Percentiles rank a stretch among this genome's conserved stretches.
Evolutionary conservation across 176 grass and related monocot species (phyloP).

Genomic region (Zoysia japonica): DNA sequence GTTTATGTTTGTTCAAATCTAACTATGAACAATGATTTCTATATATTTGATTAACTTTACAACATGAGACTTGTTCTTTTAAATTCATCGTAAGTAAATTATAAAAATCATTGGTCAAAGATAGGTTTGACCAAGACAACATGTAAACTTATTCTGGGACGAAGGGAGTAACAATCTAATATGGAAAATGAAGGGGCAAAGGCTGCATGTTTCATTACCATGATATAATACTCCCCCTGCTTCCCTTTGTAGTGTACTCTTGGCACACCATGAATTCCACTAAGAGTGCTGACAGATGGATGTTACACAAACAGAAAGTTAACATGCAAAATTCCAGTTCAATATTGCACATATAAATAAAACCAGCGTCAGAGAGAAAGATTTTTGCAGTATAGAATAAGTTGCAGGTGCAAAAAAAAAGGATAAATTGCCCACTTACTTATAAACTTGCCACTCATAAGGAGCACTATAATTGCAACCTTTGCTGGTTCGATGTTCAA

Average conservation of each 20-base stretch:
- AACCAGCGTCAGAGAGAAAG: not conserved
- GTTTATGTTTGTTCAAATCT: no score
- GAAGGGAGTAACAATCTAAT: not conserved
- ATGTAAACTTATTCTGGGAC: no score
- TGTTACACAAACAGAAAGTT: conserved; percentile 32
- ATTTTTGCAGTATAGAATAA: conserved; percentile 11
- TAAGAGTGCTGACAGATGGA: conserved; percentile 70
- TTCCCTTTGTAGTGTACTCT: conserved; percentile 91
- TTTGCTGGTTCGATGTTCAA: conserved; percentile 93
- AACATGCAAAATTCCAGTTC: conserved; percentile 34
- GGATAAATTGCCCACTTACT: conserved; percentile 47
- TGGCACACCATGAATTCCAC: conserved; percentile 90
- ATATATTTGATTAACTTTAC: no score
- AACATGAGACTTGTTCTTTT: no score
- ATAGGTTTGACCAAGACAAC: no score
- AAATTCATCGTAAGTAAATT: no score
- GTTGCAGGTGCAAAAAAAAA: conserved; percentile 2
- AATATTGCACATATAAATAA: not conserved
- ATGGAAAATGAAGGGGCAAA: not conserved
- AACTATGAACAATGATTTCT: no score
- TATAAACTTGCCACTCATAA: conserved; percentile 97
- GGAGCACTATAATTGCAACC: conserved; percentile 82
- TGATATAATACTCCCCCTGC: conserved; percentile 84
- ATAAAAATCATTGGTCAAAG: no score
- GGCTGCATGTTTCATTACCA: conserved; percentile 57